phyloP scores from a whole-genome alignment of 768 basidiomycete species.

The Termitomyces sp. region DNA sequence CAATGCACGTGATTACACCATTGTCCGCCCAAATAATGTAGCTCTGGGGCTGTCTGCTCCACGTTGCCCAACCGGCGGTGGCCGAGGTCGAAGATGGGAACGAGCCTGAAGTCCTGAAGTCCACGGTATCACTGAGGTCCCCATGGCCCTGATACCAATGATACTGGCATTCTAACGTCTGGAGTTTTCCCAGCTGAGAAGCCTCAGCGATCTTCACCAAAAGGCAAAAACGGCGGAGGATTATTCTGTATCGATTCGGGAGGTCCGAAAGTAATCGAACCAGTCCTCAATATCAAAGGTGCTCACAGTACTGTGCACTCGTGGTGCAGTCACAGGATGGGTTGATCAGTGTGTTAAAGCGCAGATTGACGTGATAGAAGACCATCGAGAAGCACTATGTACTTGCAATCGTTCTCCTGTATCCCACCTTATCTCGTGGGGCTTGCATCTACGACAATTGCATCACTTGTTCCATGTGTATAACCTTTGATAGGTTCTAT shows the following conservation, averaged over 20 bases:
- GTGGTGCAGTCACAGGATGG: no score
- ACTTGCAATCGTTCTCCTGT: neutral
- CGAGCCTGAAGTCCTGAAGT: slow-evolving; percentile 37
- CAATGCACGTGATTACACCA: slow-evolving; percentile 41
- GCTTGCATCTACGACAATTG: neutral
- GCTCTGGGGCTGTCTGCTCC: no score
- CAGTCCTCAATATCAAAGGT: no score
- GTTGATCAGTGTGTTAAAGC: neutral
- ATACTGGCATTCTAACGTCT: slow-evolving; percentile 48
- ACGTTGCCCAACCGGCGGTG: slow-evolving; percentile 38
- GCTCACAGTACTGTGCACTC: no score
- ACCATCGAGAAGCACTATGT: neutral
- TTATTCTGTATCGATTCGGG: slow-evolving; percentile 38
- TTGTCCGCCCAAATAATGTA: no score
- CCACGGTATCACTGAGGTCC: slow-evolving; percentile 32
- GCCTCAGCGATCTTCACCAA: slow-evolving; percentile 41
- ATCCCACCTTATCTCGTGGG: neutral
- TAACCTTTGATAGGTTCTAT: neutral
- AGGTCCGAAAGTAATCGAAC: slow-evolving; percentile 17
- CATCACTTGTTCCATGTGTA: slow-evolving; percentile 1
- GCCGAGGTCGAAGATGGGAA: slow-evolving; percentile 51
- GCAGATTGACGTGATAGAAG: neutral
- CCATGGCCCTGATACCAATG: slow-evolving; percentile 42
- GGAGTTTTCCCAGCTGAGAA: slow-evolving; percentile 37
- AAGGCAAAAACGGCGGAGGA: slow-evolving; percentile 45